Percentiles rank a stretch among this genome's conserved stretches.
These are phyloP conservation scores for Trichoderma aggressivum DNA, from an alignment of 2,329 filamentous ascomycete species.

Conservation along the genomic window DNA sequence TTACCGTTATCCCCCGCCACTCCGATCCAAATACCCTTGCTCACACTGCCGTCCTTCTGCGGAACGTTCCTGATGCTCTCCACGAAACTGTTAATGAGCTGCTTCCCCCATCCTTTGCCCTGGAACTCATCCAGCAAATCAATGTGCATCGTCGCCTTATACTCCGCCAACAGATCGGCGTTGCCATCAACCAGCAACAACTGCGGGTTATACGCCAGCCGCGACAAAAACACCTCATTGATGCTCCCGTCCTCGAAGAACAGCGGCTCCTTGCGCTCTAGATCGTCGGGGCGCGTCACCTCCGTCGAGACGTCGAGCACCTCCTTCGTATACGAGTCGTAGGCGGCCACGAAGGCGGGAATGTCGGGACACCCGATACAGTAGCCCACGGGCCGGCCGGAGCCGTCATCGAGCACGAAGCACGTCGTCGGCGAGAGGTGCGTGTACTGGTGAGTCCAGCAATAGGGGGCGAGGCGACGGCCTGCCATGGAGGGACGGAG, in stretches of 20 bases:
- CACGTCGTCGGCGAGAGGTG: slow-evolving; percentile 43
- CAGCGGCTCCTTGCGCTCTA: slow-evolving; percentile 34
- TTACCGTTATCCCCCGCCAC: slow-evolving; percentile 45
- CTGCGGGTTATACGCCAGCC: slow-evolving; percentile 40
- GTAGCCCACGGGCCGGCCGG: slow-evolving; percentile 46
- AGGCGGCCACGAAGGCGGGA: slow-evolving; percentile 36
- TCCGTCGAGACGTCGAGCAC: slow-evolving; percentile 33
- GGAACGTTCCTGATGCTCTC: slow-evolving; percentile 32
- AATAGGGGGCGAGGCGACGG: slow-evolving; percentile 42
- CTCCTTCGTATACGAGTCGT: slow-evolving; percentile 37
- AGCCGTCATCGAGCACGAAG: slow-evolving; percentile 48
- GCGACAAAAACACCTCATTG: slow-evolving; percentile 34
- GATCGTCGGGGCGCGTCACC: slow-evolving; percentile 23
- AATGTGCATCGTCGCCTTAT: slow-evolving; percentile 48
- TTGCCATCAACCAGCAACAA: slow-evolving; percentile 40
- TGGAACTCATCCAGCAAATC: slow-evolving; percentile 44
- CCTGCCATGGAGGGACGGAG: slow-evolving; percentile 36
- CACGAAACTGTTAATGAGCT: slow-evolving; percentile 42
- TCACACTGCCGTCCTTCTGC: slow-evolving; percentile 8
- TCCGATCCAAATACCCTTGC: slow-evolving; percentile 42
- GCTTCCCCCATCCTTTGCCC: slow-evolving; percentile 43
- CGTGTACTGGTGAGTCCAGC: slow-evolving; percentile 52
- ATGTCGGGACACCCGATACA: slow-evolving; percentile 47
- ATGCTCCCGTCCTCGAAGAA: slow-evolving; percentile 25
- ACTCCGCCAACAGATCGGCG: slow-evolving; percentile 33